Evolutionary conservation across 352 stramenopile genomes (phyloP), one percentile per base, ranked within the genome.

Genomic region (Peronospora belbahrii): DNA sequence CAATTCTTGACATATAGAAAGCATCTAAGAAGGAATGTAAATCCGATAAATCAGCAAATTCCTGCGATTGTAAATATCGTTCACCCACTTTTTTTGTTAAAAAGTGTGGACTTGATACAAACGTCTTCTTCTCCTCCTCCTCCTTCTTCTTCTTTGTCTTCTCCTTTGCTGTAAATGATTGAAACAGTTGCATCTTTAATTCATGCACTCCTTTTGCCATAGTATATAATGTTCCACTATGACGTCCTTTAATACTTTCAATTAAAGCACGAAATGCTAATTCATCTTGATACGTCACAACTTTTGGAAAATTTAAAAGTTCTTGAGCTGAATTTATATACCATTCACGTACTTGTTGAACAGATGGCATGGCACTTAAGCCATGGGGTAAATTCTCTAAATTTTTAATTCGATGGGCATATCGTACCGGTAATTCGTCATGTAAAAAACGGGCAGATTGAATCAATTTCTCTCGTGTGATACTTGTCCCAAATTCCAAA

Each of bases 1-100:
- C 97, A 54, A 99, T 99, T 24, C 97, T 78, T 15, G 84, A 97
- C 73, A 99, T 97, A 67, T 99, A 99, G 66, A 99, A 99, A 8
- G 88, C 79, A 68, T 99, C 97, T 45, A 99, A 70, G 65, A 99
- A 99, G 14, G 88, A 89, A 54, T 99, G 96, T 35, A 98, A 86
- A 52, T 97, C 85, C 28, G 86, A 79, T 52, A 98, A 77, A 33
- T 98, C 83, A 2, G 83, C 77, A 45, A 94, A 90, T 53, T 89
- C 77, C 34, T 88, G 68, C 18, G 79, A 90, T 44, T 70, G 52
- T 18, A 90, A 45, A 59, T 88, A 90, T 11, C 76, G 58, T 40
- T 87, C 65, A 3, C 75, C 74, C 4, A 88, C 45, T 43, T 85
- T 74, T 49, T 83, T 74, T 11, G n/a, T n/a, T n/a, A n/a, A n/a